Base-by-base conservation (phyloP, 2,329 filamentous ascomycete genomes). In the Colletotrichum camelliae region DNA sequence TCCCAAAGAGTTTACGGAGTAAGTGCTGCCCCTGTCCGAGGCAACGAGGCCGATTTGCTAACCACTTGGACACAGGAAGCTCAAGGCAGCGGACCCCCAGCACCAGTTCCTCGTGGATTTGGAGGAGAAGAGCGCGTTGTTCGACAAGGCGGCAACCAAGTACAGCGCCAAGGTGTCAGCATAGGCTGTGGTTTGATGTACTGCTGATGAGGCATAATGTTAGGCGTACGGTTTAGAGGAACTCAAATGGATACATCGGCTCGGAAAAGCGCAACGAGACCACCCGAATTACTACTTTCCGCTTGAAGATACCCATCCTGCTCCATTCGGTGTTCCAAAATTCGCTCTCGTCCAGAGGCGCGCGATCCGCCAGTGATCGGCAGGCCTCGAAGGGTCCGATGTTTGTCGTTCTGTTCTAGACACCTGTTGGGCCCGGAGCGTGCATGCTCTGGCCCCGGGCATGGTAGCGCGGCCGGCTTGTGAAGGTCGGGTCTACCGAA, bases 81-180 rank as follows among this genome's bases (percentile, higher is more conserved):
- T 94, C 37, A 86, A 91, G 84, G 89, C 89, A 68, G 86, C 87
- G 18, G 90, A 94, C 70, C 90, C 93, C 31, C 86, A 93, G 69
- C 96, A 98, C 84, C 86, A 91, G 39, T 88, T 97, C 77, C 84
- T 98, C 73, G 83, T 85, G 55, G 96, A 98, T 80, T 86, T 98
- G 80, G 89, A 92, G 81, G 95, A 95, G 86, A 98, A 98, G 93
- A 95, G 92, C 84, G 91, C 89, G n/a, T 86, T 96, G 74, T 98
- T 98, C 82, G 95, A 98, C 84, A 93, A 93, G 80, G 96, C 96
- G 15, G 95, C 94, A 24, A 89, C 91, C 31, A 98, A 98, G 87
- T 98, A 97, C 85, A 93, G 92, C 79, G 91, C 96, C 39, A 98
- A 96, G 88, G 95, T 95, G 77, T 89, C 93, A 77, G 89, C 90